phyloP scores from a whole-genome alignment of 164 flowering plant species.

The Magnolia officinalis region DNA sequence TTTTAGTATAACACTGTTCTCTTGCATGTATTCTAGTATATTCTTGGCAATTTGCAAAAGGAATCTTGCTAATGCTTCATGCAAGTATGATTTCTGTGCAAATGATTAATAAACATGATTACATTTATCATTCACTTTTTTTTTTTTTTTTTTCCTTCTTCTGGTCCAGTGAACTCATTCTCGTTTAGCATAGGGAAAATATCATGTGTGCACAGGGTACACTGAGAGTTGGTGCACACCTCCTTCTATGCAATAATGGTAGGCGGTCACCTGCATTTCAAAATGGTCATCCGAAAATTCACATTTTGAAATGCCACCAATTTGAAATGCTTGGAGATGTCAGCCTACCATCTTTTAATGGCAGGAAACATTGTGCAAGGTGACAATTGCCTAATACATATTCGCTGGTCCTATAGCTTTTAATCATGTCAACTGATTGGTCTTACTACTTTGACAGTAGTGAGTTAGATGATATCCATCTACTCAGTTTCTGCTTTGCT shows the following conservation, averaged over 20 bases:
- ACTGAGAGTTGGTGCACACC: neutral
- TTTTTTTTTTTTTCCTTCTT: no score
- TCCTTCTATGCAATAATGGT: neutral
- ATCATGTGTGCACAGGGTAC: neutral
- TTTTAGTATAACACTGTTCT: neutral
- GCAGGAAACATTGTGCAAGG: no score
- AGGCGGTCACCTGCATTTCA: neutral
- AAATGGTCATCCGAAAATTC: no score
- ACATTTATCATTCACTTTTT: neutral
- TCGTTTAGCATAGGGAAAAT: neutral
- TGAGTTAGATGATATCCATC: no score
- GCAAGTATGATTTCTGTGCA: neutral
- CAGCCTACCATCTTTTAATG: no score
- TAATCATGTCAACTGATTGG: no score
- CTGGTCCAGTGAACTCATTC: neutral
- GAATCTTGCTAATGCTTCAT: neutral
- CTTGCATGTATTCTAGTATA: neutral
- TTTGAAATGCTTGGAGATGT: no score
- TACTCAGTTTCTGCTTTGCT: no score
- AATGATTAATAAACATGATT: neutral
- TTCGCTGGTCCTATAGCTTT: no score
- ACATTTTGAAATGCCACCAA: no score
- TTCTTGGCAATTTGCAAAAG: neutral
- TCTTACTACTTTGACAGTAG: no score
- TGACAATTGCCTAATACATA: no score